These are phyloP conservation scores for Plasmodium fragile DNA, from an alignment of 169 alveolate species.

Conservation along the genomic window DNA sequence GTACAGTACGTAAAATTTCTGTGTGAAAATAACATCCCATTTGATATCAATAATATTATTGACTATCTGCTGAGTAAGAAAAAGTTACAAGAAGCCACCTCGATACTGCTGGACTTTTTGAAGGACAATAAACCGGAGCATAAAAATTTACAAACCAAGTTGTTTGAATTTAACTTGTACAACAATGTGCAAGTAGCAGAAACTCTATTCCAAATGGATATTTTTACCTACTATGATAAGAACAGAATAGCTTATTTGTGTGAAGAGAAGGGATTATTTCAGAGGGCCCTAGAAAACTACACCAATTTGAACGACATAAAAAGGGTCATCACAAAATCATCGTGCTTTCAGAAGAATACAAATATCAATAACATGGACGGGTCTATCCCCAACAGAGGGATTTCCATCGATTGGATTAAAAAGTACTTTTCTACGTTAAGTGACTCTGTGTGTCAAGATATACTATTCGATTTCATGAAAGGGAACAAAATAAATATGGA, in stretches of 20 bases:
- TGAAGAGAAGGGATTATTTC: constrained; percentile 97
- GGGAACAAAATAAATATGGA: constrained; percentile 77
- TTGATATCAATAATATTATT: constrained; percentile 53
- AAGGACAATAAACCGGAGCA: constrained; percentile 97
- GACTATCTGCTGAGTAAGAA: constrained; percentile 78
- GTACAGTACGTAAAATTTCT: constrained; percentile 52
- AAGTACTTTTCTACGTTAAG: constrained; percentile 70
- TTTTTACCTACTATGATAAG: constrained; percentile 97
- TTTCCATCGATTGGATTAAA: constrained; percentile 72
- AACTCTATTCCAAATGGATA: constrained; percentile 79
- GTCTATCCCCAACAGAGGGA: constrained; percentile 5
- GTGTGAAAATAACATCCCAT: constrained; percentile 68
- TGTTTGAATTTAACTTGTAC: constrained; percentile 96
- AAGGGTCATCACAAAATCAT: constrained; percentile 93
- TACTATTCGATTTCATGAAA: constrained; percentile 80
- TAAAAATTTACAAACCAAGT: constrained; percentile 97
- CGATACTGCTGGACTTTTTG: constrained; percentile 97
- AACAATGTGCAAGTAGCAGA: constrained; percentile 86
- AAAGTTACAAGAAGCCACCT: constrained; percentile 97
- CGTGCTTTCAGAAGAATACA: constrained; percentile 84
- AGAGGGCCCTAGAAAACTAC: constrained; percentile 97
- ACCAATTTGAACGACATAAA: constrained; percentile 94
- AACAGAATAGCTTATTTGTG: constrained; percentile 96
- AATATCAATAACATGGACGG: background rate
- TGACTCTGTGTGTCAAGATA: constrained; percentile 71